A percentile compares a stretch with the other conserved stretches of the same genome.
Evolutionary conservation across 1,284 basidiomycete genomes (phyloP).

Genomic region (Leccinum laetum): DNA sequence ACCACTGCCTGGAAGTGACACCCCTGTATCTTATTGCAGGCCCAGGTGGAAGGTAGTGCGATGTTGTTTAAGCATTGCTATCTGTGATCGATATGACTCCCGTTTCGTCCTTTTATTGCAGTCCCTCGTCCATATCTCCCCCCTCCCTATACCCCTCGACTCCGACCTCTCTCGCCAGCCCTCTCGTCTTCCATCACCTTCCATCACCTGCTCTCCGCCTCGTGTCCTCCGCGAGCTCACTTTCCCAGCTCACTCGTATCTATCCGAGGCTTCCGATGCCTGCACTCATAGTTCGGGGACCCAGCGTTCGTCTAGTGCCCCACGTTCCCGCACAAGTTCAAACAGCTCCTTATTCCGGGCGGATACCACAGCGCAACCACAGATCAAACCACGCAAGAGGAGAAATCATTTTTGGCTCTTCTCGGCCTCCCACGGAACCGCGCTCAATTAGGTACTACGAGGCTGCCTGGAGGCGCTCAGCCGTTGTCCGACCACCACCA

Average conservation of each 20-base stretch:
- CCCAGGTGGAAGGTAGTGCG: too few relatives aligned
- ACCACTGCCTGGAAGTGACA: conserved; percentile 37
- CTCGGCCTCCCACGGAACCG: conserved; percentile 48
- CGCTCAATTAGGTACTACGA: conserved; percentile 52
- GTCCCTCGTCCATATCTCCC: too few relatives aligned
- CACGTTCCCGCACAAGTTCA: conserved; percentile 44
- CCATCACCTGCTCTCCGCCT: conserved; percentile 21
- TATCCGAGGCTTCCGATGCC: conserved; percentile 19
- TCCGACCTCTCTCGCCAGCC: conserved; percentile 32
- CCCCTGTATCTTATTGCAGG: too few relatives aligned
- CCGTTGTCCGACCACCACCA: conserved; percentile 7
- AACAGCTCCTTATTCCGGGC: conserved; percentile 24
- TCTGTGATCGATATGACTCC: too few relatives aligned
- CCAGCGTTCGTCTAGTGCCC: background rate
- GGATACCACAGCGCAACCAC: conserved; percentile 9
- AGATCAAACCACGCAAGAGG: conserved; percentile 16
- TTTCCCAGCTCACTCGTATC: conserved; percentile 53
- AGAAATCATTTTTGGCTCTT: conserved; percentile 26
- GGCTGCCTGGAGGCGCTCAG: conserved; percentile 50
- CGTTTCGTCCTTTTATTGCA: too few relatives aligned
- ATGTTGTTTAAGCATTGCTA: too few relatives aligned
- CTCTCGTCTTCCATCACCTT: conserved; percentile 21
- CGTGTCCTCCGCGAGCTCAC: conserved; percentile 55
- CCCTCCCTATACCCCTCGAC: conserved; percentile 36
- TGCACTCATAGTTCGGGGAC: conserved; percentile 5